Percentiles rank a stretch among this genome's conserved stretches.
Evolutionary conservation across 2,329 filamentous ascomycete genomes (phyloP).

Genomic region (Lasiodiplodia citricola): DNA sequence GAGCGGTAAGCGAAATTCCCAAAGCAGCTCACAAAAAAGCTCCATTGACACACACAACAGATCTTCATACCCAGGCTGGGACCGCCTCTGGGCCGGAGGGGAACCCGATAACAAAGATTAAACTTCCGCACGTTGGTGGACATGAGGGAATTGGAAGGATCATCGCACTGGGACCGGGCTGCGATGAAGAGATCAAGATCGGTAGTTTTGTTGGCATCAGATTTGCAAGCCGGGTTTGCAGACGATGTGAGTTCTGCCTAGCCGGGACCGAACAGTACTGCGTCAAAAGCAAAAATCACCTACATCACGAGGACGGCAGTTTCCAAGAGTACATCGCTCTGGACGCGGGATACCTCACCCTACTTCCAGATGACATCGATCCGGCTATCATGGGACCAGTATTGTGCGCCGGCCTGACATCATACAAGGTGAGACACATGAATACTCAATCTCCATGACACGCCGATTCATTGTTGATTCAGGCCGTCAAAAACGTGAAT

Average conservation of each 20-base stretch:
- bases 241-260: slow-evolving; percentile 52
- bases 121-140: slow-evolving; percentile 39
- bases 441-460: background rate
- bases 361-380: slow-evolving; percentile 51
- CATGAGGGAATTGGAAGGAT: slow-evolving; percentile 1
- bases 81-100: slow-evolving; percentile 44
- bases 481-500: slow-evolving; percentile 47
- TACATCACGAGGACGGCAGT: slow-evolving; percentile 54
- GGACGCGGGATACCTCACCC: slow-evolving; percentile 51
- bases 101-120: slow-evolving; percentile 51
- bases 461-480: background rate
- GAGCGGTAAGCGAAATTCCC: slow-evolving; percentile 39
- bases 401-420: slow-evolving; percentile 52
- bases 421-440: slow-evolving; percentile 43
- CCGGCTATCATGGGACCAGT: slow-evolving; percentile 49
- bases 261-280: slow-evolving; percentile 50
- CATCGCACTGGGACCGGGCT: slow-evolving; percentile 23
- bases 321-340: slow-evolving; percentile 53
- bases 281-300: slow-evolving; percentile 49
- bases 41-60: slow-evolving; percentile 17
- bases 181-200: slow-evolving; percentile 42
- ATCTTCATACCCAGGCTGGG: slow-evolving; percentile 38
- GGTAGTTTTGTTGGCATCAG: slow-evolving; percentile 51
- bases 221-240: slow-evolving; percentile 50
- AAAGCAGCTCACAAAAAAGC: background rate